A percentile compares a stretch with the other conserved stretches of the same genome.
These are phyloP conservation scores for Cladorrhinum sp. DNA, from an alignment of 2,329 filamentous ascomycete genomes.

Conservation along the genomic window DNA sequence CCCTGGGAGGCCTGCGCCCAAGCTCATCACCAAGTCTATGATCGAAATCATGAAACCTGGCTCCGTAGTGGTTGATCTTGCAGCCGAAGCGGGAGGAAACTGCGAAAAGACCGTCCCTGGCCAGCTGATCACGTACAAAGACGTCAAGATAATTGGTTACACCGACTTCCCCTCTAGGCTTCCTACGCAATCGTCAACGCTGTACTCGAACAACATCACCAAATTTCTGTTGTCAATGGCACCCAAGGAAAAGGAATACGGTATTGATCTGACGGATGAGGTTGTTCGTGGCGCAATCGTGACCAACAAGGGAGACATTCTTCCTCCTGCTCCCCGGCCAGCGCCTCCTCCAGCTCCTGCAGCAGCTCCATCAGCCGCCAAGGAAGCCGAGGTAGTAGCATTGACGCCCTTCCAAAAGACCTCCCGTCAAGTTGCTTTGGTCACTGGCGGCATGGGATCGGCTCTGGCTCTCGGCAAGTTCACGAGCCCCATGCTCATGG, in stretches of 20 bases:
- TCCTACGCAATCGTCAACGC: slow-evolving; percentile 81
- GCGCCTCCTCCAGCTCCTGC: slow-evolving; percentile 54
- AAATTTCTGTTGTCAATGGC: slow-evolving; percentile 82
- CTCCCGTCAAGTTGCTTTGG: slow-evolving; percentile 68
- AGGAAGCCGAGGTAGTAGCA: slow-evolving; percentile 59
- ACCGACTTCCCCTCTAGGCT: slow-evolving; percentile 84
- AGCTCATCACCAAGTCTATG: slow-evolving; percentile 77
- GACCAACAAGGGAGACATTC: slow-evolving; percentile 70
- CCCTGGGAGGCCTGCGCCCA: slow-evolving; percentile 77
- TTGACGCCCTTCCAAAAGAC: slow-evolving; percentile 81
- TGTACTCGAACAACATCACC: slow-evolving; percentile 92
- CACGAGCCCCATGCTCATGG: slow-evolving; percentile 82
- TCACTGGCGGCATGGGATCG: slow-evolving; percentile 76
- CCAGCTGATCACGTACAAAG: slow-evolving; percentile 67
- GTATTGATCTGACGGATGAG: slow-evolving; percentile 77
- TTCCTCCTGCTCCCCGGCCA: slow-evolving; percentile 72
- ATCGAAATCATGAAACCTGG: slow-evolving; percentile 85
- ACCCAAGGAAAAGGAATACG: slow-evolving; percentile 74
- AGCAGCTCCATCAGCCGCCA: slow-evolving; percentile 50
- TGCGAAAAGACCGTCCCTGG: slow-evolving; percentile 78
- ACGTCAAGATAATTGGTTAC: slow-evolving; percentile 83
- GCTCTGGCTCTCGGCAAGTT: slow-evolving; percentile 75
- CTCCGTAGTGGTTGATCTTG: slow-evolving; percentile 83
- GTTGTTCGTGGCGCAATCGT: slow-evolving; percentile 84
- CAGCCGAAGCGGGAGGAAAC: slow-evolving; percentile 84